Conservation (phyloP, 148 eudicot species). For the Beta vulgaris region DNA sequence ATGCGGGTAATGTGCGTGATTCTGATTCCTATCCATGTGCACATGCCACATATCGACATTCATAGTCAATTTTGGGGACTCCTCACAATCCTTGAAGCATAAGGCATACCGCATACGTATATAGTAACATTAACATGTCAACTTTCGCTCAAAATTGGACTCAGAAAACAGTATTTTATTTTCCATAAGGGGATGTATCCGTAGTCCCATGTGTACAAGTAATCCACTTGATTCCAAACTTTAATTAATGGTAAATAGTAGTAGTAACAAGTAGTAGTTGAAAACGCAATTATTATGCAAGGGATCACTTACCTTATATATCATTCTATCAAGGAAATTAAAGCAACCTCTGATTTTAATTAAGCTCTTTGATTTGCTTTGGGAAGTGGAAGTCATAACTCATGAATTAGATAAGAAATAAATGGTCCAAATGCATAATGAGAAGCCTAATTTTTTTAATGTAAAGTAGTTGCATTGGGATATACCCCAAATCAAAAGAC, state of each 20-base stretch:
- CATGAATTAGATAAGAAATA: background rate
- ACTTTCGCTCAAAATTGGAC: background rate
- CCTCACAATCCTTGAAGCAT: constrained; percentile 7
- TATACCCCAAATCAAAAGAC: constrained; percentile 7
- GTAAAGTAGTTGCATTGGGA: constrained; percentile 11
- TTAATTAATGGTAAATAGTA: background rate
- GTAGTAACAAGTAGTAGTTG: background rate
- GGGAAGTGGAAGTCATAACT: constrained; percentile 13
- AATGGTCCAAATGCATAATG: constrained; percentile 8
- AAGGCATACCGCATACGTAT: too few relatives aligned
- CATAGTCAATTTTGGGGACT: background rate
- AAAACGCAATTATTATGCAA: constrained; percentile 5
- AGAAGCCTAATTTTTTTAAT: background rate
- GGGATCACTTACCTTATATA: constrained; percentile 15
- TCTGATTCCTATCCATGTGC: constrained; percentile 25
- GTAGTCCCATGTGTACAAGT: background rate
- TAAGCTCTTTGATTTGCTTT: background rate
- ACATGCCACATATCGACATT: constrained; percentile 14
- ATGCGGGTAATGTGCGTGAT: background rate
- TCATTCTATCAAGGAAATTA: constrained; percentile 5
- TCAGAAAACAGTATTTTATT: background rate
- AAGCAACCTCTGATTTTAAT: background rate
- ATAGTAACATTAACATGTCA: background rate
- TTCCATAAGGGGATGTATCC: constrained; percentile 12
- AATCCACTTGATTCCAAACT: constrained; percentile 5